These are phyloP conservation scores for Phaffia australis DNA, from an alignment of 768 basidiomycete species.

Conservation along the genomic window DNA sequence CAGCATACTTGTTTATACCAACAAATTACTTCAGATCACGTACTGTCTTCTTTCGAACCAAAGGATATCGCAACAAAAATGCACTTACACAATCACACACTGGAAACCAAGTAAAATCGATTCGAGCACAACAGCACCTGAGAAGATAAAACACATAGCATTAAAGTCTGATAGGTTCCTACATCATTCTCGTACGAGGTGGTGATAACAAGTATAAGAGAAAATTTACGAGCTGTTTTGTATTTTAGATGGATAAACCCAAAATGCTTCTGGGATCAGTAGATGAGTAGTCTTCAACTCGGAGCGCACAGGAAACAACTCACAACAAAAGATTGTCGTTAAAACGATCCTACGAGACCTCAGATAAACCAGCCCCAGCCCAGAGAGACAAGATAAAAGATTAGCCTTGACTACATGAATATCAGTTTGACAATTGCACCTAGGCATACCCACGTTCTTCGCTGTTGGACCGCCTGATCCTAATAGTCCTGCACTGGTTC, in stretches of 20 bases:
- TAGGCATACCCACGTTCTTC: conserved; percentile 47
- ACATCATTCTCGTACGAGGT: too few species aligned
- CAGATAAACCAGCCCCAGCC: background rate
- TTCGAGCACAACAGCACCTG: conserved; percentile 79
- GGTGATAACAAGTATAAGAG: too few species aligned
- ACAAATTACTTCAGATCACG: background rate
- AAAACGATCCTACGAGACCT: conserved; percentile 15
- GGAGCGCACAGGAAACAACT: background rate
- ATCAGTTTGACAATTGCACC: background rate
- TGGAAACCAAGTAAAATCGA: conserved; percentile 86
- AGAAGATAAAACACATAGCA: too few species aligned
- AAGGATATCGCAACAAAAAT: background rate
- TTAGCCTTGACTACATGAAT: background rate
- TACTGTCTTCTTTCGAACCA: background rate
- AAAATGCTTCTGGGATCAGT: too few species aligned
- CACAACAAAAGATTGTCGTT: conserved; percentile 26
- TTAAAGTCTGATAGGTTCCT: too few species aligned
- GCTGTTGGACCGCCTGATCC: conserved; percentile 70
- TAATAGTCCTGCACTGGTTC: conserved; percentile 68
- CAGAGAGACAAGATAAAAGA: background rate
- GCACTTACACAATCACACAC: conserved; percentile 62
- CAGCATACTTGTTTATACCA: conserved; percentile 42
- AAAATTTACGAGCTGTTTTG: conserved; percentile 15
- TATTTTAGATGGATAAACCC: background rate
- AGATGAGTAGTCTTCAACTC: too few species aligned